Evolutionary conservation across 768 basidiomycete species (phyloP), one percentile per base, ranked within the genome.

Genomic region (Naganishia randhawae): DNA sequence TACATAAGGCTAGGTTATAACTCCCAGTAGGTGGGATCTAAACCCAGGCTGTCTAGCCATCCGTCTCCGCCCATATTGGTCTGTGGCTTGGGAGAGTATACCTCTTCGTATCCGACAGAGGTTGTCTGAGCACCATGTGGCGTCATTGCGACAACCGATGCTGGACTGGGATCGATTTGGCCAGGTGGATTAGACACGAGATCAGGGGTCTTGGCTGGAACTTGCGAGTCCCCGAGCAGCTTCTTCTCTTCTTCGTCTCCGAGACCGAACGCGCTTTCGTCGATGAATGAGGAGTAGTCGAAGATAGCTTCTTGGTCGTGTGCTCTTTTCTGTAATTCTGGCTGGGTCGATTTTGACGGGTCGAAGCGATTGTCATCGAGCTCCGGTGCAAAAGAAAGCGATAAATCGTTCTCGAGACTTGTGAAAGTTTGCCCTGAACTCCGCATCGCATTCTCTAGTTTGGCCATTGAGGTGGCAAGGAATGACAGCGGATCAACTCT

Each of bases 271-370:
- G 50, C 51, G 25, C 33, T 50, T 41, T 66, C 50, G 32, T 70
- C 65, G 61, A 70, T 70, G 37, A 62, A 70, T 17, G 50, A 66
- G 35, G 65, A 67, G 22, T 66, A 66, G 51, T 70, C 69, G 41
- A 70, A 70, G 29, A 29, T 35, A 9, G 33, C 27, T 42, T 61
- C 57, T 35, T 61, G 57, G 6, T 61, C 57, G 33, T 61, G 37
- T 22, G 57, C 37, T 25, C 57, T 37, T 25, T 39, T 37, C 32
- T 61, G 57, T 10, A 42, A 39, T 19, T 41, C 22, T 3, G 57
- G 57, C 37, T 61, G 57, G 11, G 6, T 61, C 57, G 37, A 39
- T 22, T 25, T 39, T 25, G 25, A 41, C 4, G 57, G 39, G 39
- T 61, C 37, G n/a, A 61, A 61, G 22, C 57, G 57, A 41, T 6